A percentile compares a stretch with the other conserved stretches of the same genome.
Conservation (phyloP, 495 filamentous ascomycete genomes). For the Penicillium lagena region DNA sequence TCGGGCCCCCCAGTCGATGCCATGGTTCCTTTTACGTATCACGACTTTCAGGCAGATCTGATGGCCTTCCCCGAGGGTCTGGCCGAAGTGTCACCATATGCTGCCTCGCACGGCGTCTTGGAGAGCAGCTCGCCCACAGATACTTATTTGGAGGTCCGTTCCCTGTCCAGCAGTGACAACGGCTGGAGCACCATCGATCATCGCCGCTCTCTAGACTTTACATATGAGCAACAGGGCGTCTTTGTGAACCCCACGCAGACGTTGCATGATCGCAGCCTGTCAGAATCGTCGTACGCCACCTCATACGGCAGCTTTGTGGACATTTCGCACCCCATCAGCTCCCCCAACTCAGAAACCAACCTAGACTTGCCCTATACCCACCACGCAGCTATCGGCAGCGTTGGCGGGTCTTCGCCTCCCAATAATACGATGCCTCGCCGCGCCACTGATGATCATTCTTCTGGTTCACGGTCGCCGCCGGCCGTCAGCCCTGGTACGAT, state of each 20-base stretch:
- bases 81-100: constrained; percentile 43
- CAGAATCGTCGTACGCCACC: constrained; percentile 74
- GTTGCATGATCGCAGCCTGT: constrained; percentile 75
- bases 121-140: constrained; percentile 77
- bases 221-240: constrained; percentile 46
- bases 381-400: constrained; percentile 29
- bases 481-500: constrained; percentile 62
- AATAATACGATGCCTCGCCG: constrained; percentile 35
- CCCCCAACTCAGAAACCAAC: constrained; percentile 57
- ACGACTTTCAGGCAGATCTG: constrained; percentile 59
- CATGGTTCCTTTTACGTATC: constrained; percentile 65
- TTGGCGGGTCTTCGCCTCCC: constrained; percentile 16
- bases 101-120: constrained; percentile 37
- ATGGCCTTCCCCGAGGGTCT: constrained; percentile 52
- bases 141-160: constrained; percentile 77
- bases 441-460: constrained; percentile 29
- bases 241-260: constrained; percentile 86
- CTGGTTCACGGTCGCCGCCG: constrained; percentile 42
- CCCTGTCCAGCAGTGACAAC: constrained; percentile 75
- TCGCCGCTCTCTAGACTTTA: constrained; percentile 46
- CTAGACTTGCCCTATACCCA: constrained; percentile 52
- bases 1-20: constrained; percentile 50
- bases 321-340: constrained; percentile 64
- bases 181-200: constrained; percentile 74
- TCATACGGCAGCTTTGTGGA: constrained; percentile 78